Conservation (phyloP, 495 filamentous ascomycete species). For the Aspergillus mulundensis region DNA sequence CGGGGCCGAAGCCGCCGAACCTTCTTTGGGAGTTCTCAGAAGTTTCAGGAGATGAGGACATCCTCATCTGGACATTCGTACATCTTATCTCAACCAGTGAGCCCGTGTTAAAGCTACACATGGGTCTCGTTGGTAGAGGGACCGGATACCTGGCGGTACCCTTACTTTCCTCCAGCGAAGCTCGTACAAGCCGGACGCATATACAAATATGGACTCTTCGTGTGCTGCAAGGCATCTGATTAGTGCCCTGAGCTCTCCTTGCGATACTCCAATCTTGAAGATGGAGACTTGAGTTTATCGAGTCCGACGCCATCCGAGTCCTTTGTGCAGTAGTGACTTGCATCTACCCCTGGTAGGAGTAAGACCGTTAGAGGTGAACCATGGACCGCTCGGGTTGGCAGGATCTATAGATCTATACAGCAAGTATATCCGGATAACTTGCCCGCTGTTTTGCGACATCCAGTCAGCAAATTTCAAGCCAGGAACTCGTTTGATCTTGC, state of each 20-base stretch:
- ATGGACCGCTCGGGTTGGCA: conserved; percentile 1
- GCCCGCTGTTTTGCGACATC: not conserved
- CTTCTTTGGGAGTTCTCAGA: not conserved
- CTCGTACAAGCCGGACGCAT: conserved; percentile 14
- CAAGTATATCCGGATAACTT: not conserved
- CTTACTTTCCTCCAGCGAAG: not conserved
- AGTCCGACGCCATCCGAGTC: not conserved
- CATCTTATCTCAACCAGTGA: conserved; percentile 2
- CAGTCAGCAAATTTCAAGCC: not conserved
- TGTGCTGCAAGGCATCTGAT: not conserved
- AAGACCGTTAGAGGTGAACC: conserved; percentile 2
- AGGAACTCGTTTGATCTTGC: not conserved
- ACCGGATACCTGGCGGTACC: not conserved
- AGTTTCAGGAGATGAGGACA: not conserved
- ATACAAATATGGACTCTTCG: conserved; percentile 4
- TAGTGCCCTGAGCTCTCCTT: not conserved
- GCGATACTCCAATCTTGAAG: not conserved
- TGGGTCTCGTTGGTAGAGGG: conserved; percentile 1
- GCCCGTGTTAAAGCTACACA: not conserved
- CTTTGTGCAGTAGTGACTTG: not conserved
- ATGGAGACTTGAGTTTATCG: conserved; percentile 6
- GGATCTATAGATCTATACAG: not conserved
- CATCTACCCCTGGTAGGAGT: not conserved
- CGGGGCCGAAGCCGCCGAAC: not conserved
- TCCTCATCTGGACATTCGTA: not conserved